phyloP scores from a whole-genome alignment of 1,284 basidiomycete species.

The Tylopilus sp. region DNA sequence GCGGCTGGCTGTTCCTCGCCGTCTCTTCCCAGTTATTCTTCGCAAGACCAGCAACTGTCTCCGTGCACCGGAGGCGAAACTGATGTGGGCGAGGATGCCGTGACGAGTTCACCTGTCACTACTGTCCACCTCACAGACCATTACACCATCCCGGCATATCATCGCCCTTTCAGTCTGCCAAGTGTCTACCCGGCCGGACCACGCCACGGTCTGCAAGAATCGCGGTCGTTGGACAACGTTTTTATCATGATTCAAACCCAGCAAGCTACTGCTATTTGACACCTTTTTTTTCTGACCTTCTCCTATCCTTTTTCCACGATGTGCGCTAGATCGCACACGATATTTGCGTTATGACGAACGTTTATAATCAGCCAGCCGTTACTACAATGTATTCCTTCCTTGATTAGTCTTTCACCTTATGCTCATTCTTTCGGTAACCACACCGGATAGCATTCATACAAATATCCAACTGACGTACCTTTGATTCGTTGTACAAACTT shows the following conservation, averaged over 20 bases:
- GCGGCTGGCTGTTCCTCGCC: slow-evolving; percentile 13
- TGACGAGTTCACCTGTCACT: not conserved
- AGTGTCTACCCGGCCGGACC: slow-evolving; percentile 8
- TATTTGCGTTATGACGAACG: slow-evolving; percentile 11
- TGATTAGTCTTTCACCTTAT: not conserved
- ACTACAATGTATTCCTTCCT: slow-evolving; percentile 2
- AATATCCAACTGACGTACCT: not conserved
- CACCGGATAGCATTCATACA: slow-evolving; percentile 2
- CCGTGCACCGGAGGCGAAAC: slow-evolving; percentile 6
- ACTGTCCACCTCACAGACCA: not conserved
- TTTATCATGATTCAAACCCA: slow-evolving; percentile 20
- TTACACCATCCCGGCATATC: slow-evolving; percentile 9
- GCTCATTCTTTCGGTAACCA: slow-evolving; percentile 6
- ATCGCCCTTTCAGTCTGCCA: slow-evolving; percentile 21
- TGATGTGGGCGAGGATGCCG: not conserved
- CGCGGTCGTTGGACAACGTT: slow-evolving; percentile 10
- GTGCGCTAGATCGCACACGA: slow-evolving; percentile 19
- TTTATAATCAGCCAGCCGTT: slow-evolving; percentile 8
- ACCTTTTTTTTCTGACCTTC: not conserved
- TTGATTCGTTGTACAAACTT: slow-evolving; percentile 10
- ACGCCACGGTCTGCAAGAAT: not conserved
- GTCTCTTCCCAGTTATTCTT: slow-evolving; percentile 15
- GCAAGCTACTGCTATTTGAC: slow-evolving; percentile 8
- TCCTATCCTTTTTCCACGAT: not conserved
- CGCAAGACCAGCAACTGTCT: slow-evolving; percentile 1